Conservation (phyloP, 169 alveolate genomes). For the Miamiensis avidus region DNA sequence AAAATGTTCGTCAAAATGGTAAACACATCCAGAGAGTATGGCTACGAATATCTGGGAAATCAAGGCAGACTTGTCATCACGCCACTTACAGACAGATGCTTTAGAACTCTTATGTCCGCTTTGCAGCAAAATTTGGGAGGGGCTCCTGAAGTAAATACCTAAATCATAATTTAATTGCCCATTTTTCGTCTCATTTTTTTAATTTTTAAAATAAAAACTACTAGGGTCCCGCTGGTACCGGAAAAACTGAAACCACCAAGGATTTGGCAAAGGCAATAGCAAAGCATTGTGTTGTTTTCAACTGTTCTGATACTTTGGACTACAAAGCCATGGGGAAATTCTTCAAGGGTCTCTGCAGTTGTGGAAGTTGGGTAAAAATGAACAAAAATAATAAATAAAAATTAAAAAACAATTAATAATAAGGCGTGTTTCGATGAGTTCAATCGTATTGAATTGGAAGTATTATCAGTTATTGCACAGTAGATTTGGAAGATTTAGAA, state of each 20-base stretch:
- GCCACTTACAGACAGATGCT: constrained; percentile 80
- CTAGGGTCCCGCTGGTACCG: constrained; percentile 88
- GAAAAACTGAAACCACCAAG: constrained; percentile 80
- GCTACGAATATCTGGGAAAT: constrained; percentile 73
- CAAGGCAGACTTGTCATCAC: constrained; percentile 68
- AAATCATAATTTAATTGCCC: too few relatives aligned
- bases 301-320: constrained; percentile 71
- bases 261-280: constrained; percentile 79
- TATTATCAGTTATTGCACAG: constrained; percentile 75
- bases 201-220: too few relatives aligned
- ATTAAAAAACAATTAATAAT: too few relatives aligned
- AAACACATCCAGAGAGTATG: constrained; percentile 58
- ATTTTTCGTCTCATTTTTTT: too few relatives aligned
- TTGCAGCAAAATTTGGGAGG: constrained; percentile 72
- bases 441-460: constrained; percentile 81
- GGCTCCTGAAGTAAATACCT: too few relatives aligned
- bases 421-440: constrained; percentile 82
- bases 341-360: constrained; percentile 75
- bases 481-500: constrained; percentile 58
- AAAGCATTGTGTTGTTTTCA: constrained; percentile 73
- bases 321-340: constrained; percentile 72
- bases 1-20: constrained; percentile 60
- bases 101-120: constrained; percentile 77
- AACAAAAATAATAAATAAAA: too few relatives aligned
- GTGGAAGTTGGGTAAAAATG: constrained; percentile 60